Base-by-base conservation (phyloP, 805 yeast species). In the Scheffersomyces amazonensis region DNA sequence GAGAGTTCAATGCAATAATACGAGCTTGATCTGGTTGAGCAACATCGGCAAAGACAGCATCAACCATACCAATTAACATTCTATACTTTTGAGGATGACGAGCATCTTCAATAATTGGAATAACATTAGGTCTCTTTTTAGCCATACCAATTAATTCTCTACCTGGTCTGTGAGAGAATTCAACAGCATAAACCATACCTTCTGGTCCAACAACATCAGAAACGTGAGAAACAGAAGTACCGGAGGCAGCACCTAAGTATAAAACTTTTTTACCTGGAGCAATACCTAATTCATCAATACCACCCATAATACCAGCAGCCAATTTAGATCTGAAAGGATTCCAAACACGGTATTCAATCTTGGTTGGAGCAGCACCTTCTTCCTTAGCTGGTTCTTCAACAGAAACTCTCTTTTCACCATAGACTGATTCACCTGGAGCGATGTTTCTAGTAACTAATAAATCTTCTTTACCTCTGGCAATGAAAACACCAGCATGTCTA, bases 21-120 rank as follows among this genome's bases (percentile, higher is more conserved):
- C 99, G 95, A 55, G 99, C 99, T 77, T 93, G 99, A 75, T 93
- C 99, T 31, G 99, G 99, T 77, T 93, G 99, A 52, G 99, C 99
- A 66, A 93, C 99, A 78, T 93, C 99, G 47, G 99, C 99, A 62
- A 93, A 93, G 45, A 93, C 98, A 64, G 81, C 87, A 70, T 93
- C 99, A 51, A 93, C 99, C 99, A 93, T 93, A 60, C 97, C 96
- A 48, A 93, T 77, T 58, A 93, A 80, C 99, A 93, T 93, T 78
- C 99, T 84, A 83, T 93, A 93, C 74, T 93, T 93, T 69, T 93
- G 99, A 62, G 99, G 99, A 75, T 93, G 99, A 78, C 99, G 90
- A 49, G 99, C 99, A 75, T 93, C 99, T 73, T 93, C 99, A 66
- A 93, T 90, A 69, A 93, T 93, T 60, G 99, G 99, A 53, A 93